Evolutionary conservation across 352 stramenopile genomes (phyloP), one percentile per base, ranked within the genome.

Genomic region (Pythium rishiriense): DNA sequence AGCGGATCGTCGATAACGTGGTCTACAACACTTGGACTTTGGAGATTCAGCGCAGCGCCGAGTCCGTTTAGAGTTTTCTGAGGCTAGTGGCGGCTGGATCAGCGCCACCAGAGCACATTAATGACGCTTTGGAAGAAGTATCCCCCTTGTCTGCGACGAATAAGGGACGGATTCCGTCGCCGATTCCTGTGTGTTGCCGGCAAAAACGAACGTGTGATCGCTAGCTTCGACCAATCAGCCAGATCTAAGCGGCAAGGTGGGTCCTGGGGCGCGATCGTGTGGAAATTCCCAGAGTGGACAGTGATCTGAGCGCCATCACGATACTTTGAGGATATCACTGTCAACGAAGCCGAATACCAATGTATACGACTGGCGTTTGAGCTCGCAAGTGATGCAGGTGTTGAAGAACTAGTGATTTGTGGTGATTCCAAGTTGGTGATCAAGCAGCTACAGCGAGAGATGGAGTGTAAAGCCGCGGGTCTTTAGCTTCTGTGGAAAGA

Each of bases 1-100:
- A 70, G 35, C 4, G 47, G 25, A 24, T 70, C 11, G 58, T 72
- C 15, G 65, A 68, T 42, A 72, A 72, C 35, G 35, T 17, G 7
- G 7, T 42, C 5, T 42, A 42, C 35, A 35, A 35, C 31, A 19
- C 31, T n/a, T 47, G 41, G 41, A 26, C 41, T 24, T 6, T 47
- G 19, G 41, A 47, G 41, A 25, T 47, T 12, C 17, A 47, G 10
- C 41, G 41, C 4, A 25, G 15, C 10, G 19, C 3, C 7, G 19
- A 47, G n/a, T 24, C 17, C 25, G 41, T 26, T 26, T 4, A 47
- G 15, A 25, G 14, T 12, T 47, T 22, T 8, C 3, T 47, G 41
- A 19, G 17, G 4, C 17, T 47, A 4, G 3, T 47, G 10, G 41
- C 41, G 3, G 15, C 41, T 7, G 41, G 17, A 25, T 8, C 19